Evolutionary conservation across 2,329 filamentous ascomycete genomes (phyloP).

Genomic region (Pseudogymnoascus sp.): DNA sequence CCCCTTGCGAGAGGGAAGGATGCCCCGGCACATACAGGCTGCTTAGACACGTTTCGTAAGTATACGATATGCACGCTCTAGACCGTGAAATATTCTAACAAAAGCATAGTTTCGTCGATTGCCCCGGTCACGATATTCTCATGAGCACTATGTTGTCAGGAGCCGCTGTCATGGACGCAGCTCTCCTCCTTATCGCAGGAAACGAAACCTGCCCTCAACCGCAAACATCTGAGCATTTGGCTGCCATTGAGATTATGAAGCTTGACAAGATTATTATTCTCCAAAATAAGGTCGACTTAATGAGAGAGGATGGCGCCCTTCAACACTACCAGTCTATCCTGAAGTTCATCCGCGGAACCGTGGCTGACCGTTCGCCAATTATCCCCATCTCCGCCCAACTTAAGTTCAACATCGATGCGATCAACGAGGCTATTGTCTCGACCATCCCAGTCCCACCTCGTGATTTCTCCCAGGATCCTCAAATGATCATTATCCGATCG

Average conservation of each 20-base stretch:
- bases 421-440: conserved; percentile 92
- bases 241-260: conserved; percentile 99
- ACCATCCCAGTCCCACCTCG: conserved; percentile 87
- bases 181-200: conserved; percentile 88
- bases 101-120: conserved; percentile 76
- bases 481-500: conserved; percentile 98
- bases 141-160: conserved; percentile 99
- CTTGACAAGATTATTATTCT: conserved; percentile 98
- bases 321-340: conserved; percentile 95
- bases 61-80: conserved; percentile 21
- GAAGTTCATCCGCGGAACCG: conserved; percentile 97
- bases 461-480: conserved; percentile 85
- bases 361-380: conserved; percentile 88
- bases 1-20: conserved; percentile 87
- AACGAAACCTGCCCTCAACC: conserved; percentile 98
- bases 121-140: conserved; percentile 99
- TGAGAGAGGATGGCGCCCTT: conserved; percentile 89
- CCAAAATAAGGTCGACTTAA: conserved; percentile 98
- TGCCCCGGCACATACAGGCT: conserved; percentile 82
- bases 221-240: conserved; percentile 96
- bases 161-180: conserved; percentile 98
- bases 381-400: conserved; percentile 96
- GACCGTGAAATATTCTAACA: conserved; percentile 20
- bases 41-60: conserved; percentile 85
- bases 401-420: conserved; percentile 98